Base-by-base conservation (phyloP, 306 rosid genomes). In the Inga laurina region DNA sequence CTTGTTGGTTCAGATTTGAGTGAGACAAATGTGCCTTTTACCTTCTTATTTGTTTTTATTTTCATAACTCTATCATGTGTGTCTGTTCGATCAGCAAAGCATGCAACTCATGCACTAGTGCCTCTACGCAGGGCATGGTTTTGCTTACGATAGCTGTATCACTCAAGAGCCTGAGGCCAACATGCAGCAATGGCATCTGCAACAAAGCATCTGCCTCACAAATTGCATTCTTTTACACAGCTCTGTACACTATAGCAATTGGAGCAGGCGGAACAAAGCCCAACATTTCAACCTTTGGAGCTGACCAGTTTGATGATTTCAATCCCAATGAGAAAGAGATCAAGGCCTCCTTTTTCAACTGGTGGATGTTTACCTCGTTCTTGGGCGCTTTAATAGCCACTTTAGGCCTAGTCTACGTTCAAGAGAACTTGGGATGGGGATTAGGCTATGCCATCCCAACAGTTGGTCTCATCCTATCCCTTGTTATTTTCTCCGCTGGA, bases 361-460 rank as follows among this genome's bases (percentile, higher is more conserved):
- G 99, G 99, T 95, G 99, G 99, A 92, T 93, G 98, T 95, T 95
- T 56, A 95, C 98, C 75, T 91, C 97, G 27, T 95, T 95, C 87
- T 79, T 91, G 13, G 98, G 99, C 21, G 97, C 94, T 8, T 79
- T 95, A 56, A 89, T 97, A 81, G 97, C 99, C 78, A 91, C 92
- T 14, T 85, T 95, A 6, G 84, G 91, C 11, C 88, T 97, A n/a
- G 98, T 97, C 1, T 97, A 93, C 75, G 81, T 97, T 37, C 98
- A 94, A 79, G 99, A 94, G 76, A 92, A 94, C 76, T 88, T 97
- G 30, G 99, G 99, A 9, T 97, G 99, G 99, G 85, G 91, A 46
- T 84, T 97, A 32, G 99, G 99, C 0, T 97, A 92, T 84, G 99
- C 87, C 0, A 91, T 97, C 69, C 99, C 99, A 2, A 91, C 99